Evolutionary conservation across 208 protist genomes (phyloP).

Genomic region (Acanthamoeba triangularis): DNA sequence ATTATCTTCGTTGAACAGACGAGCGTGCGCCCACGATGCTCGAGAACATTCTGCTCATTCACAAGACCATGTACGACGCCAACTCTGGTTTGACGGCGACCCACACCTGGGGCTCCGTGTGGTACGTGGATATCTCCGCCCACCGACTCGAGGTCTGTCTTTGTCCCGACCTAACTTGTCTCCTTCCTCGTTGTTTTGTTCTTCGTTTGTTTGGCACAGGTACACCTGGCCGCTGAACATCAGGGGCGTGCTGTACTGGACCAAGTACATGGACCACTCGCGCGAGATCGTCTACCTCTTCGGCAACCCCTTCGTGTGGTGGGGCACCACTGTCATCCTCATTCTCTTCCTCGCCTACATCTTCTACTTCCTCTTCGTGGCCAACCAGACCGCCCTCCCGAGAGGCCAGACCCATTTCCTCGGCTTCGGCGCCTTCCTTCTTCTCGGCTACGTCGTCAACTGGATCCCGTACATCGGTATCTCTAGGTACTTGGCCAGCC

Average conservation of each 20-base stretch:
- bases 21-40: neutral
- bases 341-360: conserved; percentile 37
- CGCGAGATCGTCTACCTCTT: conserved; percentile 68
- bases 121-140: neutral
- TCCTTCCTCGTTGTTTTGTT: no score
- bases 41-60: conserved; percentile 36
- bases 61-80: conserved; percentile 65
- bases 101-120: conserved; percentile 51
- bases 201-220: neutral
- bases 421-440: neutral
- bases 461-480: conserved; percentile 53
- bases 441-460: conserved; percentile 37
- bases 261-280: conserved; percentile 46
- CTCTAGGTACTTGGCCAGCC: neutral
- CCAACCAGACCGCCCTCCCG: conserved; percentile 42
- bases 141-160: no score
- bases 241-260: conserved; percentile 36
- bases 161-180: no score
- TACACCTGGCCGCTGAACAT: conserved; percentile 55
- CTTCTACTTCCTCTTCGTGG: conserved; percentile 57
- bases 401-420: conserved; percentile 39
- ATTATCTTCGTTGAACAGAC: neutral
- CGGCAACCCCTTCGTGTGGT: conserved; percentile 64
- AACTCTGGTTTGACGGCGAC: neutral
- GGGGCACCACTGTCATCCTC: conserved; percentile 38